Conservation (phyloP, 148 eudicot species). For the Linanthus parryae region DNA sequence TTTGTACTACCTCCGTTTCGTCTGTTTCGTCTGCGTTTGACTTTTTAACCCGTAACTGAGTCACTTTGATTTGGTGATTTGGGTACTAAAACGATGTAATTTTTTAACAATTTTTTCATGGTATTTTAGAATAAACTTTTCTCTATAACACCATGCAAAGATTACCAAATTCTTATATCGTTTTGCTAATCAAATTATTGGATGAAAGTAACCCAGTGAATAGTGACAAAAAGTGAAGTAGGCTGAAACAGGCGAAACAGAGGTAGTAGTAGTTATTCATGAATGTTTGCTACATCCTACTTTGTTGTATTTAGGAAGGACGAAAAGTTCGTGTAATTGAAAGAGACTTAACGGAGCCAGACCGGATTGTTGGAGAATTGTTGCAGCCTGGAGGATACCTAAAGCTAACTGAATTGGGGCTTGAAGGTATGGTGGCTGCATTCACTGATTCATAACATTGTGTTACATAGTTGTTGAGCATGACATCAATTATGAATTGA, state of each 20-base stretch:
- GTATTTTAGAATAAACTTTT: neutral
- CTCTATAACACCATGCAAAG: neutral
- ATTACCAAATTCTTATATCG: neutral
- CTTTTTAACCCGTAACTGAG: no score
- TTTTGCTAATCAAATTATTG: neutral
- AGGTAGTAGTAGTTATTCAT: neutral
- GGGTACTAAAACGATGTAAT: no score
- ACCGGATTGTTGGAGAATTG: slow-evolving; percentile 9
- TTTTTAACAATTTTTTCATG: no score
- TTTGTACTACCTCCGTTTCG: no score
- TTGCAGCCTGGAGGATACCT: slow-evolving; percentile 13
- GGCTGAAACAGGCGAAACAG: no score
- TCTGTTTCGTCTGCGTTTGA: no score
- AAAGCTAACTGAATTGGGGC: slow-evolving; percentile 11
- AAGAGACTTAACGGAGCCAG: slow-evolving; percentile 11
- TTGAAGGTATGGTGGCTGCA: slow-evolving; percentile 1
- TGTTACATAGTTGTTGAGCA: no score
- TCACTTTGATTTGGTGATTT: no score
- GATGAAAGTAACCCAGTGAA: neutral
- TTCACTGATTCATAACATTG: neutral
- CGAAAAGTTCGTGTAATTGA: slow-evolving; percentile 10
- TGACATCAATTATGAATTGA: no score
- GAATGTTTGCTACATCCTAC: neutral
- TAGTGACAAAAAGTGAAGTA: neutral
- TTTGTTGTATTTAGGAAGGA: slow-evolving; percentile 4